These are phyloP conservation scores for Aspergillus ostianus DNA, from an alignment of 495 filamentous ascomycete species.

Conservation along the genomic window DNA sequence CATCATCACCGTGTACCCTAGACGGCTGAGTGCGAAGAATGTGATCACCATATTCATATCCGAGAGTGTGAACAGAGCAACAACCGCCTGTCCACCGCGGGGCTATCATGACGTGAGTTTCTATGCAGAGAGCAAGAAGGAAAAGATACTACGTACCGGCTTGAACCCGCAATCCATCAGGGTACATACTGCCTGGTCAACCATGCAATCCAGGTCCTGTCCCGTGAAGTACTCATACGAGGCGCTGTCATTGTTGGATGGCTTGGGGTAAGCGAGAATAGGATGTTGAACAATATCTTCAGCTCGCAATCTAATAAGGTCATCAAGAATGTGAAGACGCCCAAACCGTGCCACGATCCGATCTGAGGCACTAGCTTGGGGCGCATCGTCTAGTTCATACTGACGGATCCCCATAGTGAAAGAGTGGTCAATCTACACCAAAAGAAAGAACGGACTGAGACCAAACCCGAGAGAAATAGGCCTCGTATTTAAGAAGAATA, in stretches of 20 bases:
- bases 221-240: constrained; percentile 54
- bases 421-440: background rate
- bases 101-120: constrained; percentile 15
- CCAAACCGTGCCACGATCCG: constrained; percentile 33
- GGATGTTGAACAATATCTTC: constrained; percentile 48
- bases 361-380: constrained; percentile 15
- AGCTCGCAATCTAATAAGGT: constrained; percentile 49
- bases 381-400: constrained; percentile 16
- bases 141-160: constrained; percentile 22
- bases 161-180: constrained; percentile 41
- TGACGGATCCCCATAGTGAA: constrained; percentile 55
- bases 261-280: constrained; percentile 50
- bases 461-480: background rate
- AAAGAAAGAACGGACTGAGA: background rate
- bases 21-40: constrained; percentile 56
- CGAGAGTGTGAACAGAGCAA: constrained; percentile 55
- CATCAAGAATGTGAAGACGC: constrained; percentile 42
- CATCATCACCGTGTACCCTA: constrained; percentile 58
- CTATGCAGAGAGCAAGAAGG: background rate
- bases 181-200: constrained; percentile 43
- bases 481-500: constrained; percentile 2
- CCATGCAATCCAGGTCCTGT: constrained; percentile 51
- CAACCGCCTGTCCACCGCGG: constrained; percentile 31
- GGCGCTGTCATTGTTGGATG: constrained; percentile 28
- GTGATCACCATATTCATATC: constrained; percentile 56